phyloP scores from a whole-genome alignment of 2,329 filamentous ascomycete genomes.

The Ceratocystis alfenasii region DNA sequence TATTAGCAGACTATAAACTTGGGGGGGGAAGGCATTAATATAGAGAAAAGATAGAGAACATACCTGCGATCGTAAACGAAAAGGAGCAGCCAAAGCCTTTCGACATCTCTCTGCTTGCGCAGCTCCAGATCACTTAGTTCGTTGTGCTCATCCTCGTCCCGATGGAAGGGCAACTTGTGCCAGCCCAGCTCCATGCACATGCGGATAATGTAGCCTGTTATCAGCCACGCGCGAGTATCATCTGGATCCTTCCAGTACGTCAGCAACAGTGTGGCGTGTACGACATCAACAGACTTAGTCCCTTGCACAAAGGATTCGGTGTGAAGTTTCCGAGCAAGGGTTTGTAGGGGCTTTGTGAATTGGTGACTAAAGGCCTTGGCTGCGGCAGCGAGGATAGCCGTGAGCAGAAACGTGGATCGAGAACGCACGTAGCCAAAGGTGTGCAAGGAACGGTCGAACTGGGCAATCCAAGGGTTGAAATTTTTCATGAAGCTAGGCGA shows the following conservation, averaged over 20 bases:
- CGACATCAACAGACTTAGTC: slow-evolving; percentile 31
- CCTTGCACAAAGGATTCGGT: slow-evolving; percentile 28
- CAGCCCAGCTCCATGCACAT: slow-evolving; percentile 33
- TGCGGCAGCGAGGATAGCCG: slow-evolving; percentile 29
- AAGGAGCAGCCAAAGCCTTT: slow-evolving; percentile 31
- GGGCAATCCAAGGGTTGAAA: slow-evolving; percentile 33
- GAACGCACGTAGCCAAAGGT: slow-evolving; percentile 31
- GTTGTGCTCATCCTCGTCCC: slow-evolving; percentile 4
- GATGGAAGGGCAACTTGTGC: slow-evolving; percentile 27
- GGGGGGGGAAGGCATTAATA: background rate
- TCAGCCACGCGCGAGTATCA: slow-evolving; percentile 32
- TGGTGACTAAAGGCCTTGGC: slow-evolving; percentile 31
- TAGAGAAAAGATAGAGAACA: background rate
- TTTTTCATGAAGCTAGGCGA: slow-evolving; percentile 30
- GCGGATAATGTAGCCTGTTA: slow-evolving; percentile 32
- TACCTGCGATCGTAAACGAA: slow-evolving; percentile 34
- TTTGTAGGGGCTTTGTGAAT: slow-evolving; percentile 25
- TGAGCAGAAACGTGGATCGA: slow-evolving; percentile 31
- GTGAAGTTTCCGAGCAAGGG: slow-evolving; percentile 27
- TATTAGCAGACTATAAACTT: background rate
- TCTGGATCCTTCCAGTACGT: slow-evolving; percentile 36
- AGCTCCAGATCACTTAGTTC: slow-evolving; percentile 22
- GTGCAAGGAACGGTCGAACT: slow-evolving; percentile 32
- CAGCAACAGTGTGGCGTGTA: slow-evolving; percentile 31
- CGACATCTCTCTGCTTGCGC: slow-evolving; percentile 29